A percentile compares a stretch with the other conserved stretches of the same genome.
Conservation (phyloP, 2,329 filamentous ascomycete species). For the Stagonosporopsis cucurbitacearum region DNA sequence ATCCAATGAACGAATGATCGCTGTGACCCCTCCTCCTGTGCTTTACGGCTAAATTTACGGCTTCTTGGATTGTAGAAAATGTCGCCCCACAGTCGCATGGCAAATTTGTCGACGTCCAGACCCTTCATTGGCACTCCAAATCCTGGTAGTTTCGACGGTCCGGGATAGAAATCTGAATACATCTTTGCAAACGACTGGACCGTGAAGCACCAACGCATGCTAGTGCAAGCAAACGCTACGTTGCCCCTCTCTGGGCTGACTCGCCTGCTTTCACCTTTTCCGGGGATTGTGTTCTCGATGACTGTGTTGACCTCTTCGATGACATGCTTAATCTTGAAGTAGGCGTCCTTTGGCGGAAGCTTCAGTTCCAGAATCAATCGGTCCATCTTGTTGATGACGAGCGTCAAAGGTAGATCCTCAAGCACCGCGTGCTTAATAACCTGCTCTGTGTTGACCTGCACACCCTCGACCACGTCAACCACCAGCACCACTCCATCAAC, state of each 20-base stretch:
- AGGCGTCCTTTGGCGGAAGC: conserved; percentile 91
- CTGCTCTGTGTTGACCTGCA: conserved; percentile 97
- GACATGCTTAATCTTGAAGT: conserved; percentile 99
- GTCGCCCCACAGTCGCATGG: conserved; percentile 88
- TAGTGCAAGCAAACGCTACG: conserved; percentile 92
- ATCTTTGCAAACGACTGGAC: conserved; percentile 93
- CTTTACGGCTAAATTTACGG: conserved; percentile 89
- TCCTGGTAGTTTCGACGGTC: conserved; percentile 48
- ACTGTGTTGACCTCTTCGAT: conserved; percentile 97
- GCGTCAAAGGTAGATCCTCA: conserved; percentile 84
- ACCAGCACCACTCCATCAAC: conserved; percentile 92
- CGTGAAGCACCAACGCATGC: conserved; percentile 97
- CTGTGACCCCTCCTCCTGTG: conserved; percentile 78
- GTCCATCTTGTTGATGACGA: conserved; percentile 98
- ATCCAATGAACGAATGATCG: conserved; percentile 94
- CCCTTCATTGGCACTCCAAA: conserved; percentile 45
- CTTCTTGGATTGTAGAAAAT: conserved; percentile 93
- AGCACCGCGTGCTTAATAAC: conserved; percentile 95
- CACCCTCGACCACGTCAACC: conserved; percentile 96
- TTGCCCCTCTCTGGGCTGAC: conserved; percentile 97
- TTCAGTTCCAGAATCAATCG: conserved; percentile 92
- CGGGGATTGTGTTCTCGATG: conserved; percentile 86
- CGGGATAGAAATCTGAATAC: conserved; percentile 88
- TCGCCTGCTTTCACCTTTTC: conserved; percentile 77
- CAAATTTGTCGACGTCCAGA: conserved; percentile 82